Conservation (phyloP, 495 filamentous ascomycete genomes). For the Pseudoneurospora amorphoporcata region DNA sequence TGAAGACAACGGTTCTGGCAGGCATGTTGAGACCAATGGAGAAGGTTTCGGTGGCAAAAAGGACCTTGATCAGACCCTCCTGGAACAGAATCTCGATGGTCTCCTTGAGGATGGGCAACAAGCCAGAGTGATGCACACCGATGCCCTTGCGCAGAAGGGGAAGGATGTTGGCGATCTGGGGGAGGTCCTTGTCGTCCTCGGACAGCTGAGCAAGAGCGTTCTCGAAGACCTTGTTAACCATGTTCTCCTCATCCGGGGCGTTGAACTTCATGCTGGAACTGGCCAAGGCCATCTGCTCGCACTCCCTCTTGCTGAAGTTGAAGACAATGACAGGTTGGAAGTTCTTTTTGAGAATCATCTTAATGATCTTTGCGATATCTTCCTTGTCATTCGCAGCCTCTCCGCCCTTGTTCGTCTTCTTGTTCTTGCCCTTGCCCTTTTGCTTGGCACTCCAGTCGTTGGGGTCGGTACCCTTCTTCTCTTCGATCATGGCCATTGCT, state of each 20-base stretch:
- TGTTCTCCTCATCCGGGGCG: constrained; percentile 86
- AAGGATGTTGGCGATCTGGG: constrained; percentile 84
- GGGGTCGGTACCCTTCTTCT: constrained; percentile 77
- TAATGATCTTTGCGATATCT: constrained; percentile 94
- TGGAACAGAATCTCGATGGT: constrained; percentile 99
- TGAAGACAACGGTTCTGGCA: constrained; percentile 97
- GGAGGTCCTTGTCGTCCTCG: constrained; percentile 76
- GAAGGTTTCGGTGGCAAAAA: constrained; percentile 97
- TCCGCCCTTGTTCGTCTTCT: constrained; percentile 80
- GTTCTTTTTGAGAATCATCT: constrained; percentile 94
- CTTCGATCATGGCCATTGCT: constrained; percentile 82
- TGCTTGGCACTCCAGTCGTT: constrained; percentile 64
- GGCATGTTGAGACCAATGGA: constrained; percentile 99
- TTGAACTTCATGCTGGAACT: constrained; percentile 90
- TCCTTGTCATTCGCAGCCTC: constrained; percentile 50
- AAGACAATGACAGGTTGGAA: constrained; percentile 98
- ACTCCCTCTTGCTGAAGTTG: constrained; percentile 96
- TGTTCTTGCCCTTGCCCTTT: constrained; percentile 82
- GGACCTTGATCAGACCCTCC: constrained; percentile 91
- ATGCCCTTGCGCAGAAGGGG: constrained; percentile 86
- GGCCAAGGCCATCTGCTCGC: constrained; percentile 74
- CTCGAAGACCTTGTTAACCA: constrained; percentile 88
- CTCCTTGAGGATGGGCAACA: constrained; percentile 93
- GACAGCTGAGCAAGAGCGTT: constrained; percentile 85
- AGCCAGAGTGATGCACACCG: constrained; percentile 92